Evolutionary conservation across 495 filamentous ascomycete species (phyloP), one percentile per base, ranked within the genome.

Genomic region (Glarea lozoyensis): DNA sequence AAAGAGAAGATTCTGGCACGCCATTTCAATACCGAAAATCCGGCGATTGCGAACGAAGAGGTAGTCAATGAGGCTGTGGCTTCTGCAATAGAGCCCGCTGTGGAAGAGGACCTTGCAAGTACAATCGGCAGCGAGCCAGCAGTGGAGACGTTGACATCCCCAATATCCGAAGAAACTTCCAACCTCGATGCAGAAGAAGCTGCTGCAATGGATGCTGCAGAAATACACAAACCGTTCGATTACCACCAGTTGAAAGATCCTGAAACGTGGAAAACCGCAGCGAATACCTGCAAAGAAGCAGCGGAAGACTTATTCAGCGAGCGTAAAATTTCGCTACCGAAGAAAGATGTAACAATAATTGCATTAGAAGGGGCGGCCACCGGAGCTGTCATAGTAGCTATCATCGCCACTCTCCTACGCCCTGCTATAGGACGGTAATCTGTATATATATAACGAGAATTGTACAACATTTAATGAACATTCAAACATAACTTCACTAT

Each of bases 281-380:
- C n/a, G n/a, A n/a, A 63, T 27, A 65, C 65, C 16, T 81, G 78
- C 72, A 68, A 62, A 36, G 64, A 70, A 30, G 55, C 61, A 5
- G 17, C 76, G 10, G 41, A 48, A 17, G 78, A 83, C 45, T 54
- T 85, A 17, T 75, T 83, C 65, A 93, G 85, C 62, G 81, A 89
- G 22, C 69, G 78, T 49, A 63, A 64, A 48, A 65, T 93, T 46
- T 64, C 71, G 43, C 49, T 88, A 34, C 73, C 76, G 16, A 86
- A 87, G 60, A 71, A 78, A 34, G 88, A 95, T 54, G 55, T 84
- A 5, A 90, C 87, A 2, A 61, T 78, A 20, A 63, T 82, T 43
- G 79, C 78, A 10, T 57, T 90, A 20, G 76, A 88, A 58, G 76
- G 84, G 49, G 79, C 77, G 29, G 82, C 76, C n/a, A 72, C 77